phyloP scores from a whole-genome alignment of 2,329 filamentous ascomycete species.

The Dothideomycetes sp. region DNA sequence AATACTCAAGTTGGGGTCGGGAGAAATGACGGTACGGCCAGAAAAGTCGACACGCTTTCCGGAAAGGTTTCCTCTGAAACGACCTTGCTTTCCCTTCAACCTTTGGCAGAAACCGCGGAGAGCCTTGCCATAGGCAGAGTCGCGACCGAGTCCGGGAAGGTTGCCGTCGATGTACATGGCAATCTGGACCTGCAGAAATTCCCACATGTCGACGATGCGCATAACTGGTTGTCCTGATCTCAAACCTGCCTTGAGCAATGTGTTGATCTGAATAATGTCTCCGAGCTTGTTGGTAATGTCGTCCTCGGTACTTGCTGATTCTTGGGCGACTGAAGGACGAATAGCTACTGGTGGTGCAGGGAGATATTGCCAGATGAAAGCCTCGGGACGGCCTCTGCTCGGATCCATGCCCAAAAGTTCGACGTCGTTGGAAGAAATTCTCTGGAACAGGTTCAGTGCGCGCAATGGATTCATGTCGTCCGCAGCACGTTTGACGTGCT shows the following conservation, averaged over 20 bases:
- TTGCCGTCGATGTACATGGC: slow-evolving; percentile 98
- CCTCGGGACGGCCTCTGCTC: slow-evolving; percentile 70
- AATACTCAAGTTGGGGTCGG: slow-evolving; percentile 87
- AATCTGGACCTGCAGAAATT: slow-evolving; percentile 88
- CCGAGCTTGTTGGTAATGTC: slow-evolving; percentile 95
- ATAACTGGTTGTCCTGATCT: slow-evolving; percentile 75
- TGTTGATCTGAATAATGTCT: slow-evolving; percentile 89
- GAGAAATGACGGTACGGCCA: slow-evolving; percentile 92
- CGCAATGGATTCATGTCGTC: slow-evolving; percentile 88
- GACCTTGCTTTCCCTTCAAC: slow-evolving; percentile 92
- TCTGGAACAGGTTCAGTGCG: slow-evolving; percentile 84
- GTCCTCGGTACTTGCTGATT: slow-evolving; percentile 88
- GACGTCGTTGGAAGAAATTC: slow-evolving; percentile 75
- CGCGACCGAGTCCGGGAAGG: slow-evolving; percentile 73
- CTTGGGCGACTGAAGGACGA: slow-evolving; percentile 85
- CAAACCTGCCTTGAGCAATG: slow-evolving; percentile 72
- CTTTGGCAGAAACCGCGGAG: slow-evolving; percentile 92
- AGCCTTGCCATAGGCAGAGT: slow-evolving; percentile 75
- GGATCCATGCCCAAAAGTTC: slow-evolving; percentile 85
- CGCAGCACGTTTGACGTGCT: slow-evolving; percentile 82
- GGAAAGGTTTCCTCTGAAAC: slow-evolving; percentile 92
- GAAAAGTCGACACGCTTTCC: slow-evolving; percentile 99
- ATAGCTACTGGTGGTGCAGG: slow-evolving; percentile 92
- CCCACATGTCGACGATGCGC: slow-evolving; percentile 97
- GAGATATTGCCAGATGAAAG: slow-evolving; percentile 95